Base-by-base conservation (phyloP, 139 green algal genomes). In the Chlorella sp. region DNA sequence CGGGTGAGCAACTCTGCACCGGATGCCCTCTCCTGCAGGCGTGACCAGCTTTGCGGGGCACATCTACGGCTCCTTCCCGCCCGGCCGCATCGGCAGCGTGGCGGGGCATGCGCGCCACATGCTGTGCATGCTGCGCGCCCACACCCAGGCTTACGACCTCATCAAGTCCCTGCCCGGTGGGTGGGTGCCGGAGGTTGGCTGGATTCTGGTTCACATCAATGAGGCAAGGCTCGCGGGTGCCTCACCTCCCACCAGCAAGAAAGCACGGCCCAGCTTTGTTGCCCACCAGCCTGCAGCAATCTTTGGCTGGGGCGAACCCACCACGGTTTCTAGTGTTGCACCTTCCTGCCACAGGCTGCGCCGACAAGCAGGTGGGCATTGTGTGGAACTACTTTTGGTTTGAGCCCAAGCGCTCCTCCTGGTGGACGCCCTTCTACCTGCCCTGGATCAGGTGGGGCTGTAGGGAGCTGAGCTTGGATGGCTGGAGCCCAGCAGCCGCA, bases 21-120 rank as follows among this genome's bases (percentile, higher is more conserved):
- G 7, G 44, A 30, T 28, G 12, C 3, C 63, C 63, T 36, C 12
- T n/a, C 41, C 11, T 73, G 76, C 57, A 82, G 95, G 85, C 20
- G 87, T 93, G 21, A 55, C 63, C 28, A 85, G 63, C 47, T 94
- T 97, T 85, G 93, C 94, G 55, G 91, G 91, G 32, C 95, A 80
- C 67, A 86, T 97, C n/a, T 89, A 92, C 34, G 95, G 94, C 80
- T 87, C 87, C 34, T 91, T 94, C 78, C 92, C 94, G 0, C 95
- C 95, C 23, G 92, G 90, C 73, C 88, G 90, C 34, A 81, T 95
- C 13, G 74, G 34, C 69, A 62, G 88, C 30, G 88, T 92, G 32
- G 62, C 64, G 32, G 39, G 76, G 18, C 82, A 70, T 30, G 91
- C 83, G 6, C 55, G 67, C 16, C 78, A 91, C 62, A 47, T 92